phyloP scores from a whole-genome alignment of 225 moss, liverwort and hornwort genomes.

The Neckera pumila region DNA sequence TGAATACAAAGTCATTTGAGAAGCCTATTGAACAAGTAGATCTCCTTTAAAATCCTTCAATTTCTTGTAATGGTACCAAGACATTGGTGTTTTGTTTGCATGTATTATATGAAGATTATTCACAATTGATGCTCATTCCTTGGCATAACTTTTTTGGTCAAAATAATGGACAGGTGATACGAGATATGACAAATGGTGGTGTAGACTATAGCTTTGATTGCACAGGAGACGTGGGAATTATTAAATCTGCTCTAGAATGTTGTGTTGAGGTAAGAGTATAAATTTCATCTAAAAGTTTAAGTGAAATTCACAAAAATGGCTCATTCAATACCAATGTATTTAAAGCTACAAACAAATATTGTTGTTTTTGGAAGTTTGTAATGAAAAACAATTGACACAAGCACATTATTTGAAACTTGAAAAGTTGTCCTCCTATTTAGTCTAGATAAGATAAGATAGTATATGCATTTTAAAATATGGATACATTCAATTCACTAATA shows the following conservation, averaged over 20 bases:
- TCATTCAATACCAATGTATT: background rate
- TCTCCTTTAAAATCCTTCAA: background rate
- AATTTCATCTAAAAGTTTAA: background rate
- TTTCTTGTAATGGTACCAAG: background rate
- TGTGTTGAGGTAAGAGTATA: slow-evolving; percentile 14
- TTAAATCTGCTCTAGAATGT: slow-evolving; percentile 43
- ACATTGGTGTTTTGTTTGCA: background rate
- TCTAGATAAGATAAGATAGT: background rate
- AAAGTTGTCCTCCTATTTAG: background rate
- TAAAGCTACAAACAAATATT: background rate
- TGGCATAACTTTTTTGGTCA: background rate
- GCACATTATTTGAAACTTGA: background rate
- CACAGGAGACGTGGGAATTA: slow-evolving; percentile 26
- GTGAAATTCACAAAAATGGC: accelerated
- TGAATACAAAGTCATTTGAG: slow-evolving; percentile 59
- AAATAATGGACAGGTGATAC: slow-evolving; percentile 11
- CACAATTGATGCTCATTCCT: background rate
- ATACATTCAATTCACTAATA: background rate
- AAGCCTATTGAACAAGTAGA: slow-evolving; percentile 57
- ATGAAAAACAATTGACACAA: too few species aligned
- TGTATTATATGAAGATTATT: background rate
- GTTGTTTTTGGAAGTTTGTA: background rate
- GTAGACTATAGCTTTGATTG: slow-evolving; percentile 60
- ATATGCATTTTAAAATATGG: background rate
- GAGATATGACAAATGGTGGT: slow-evolving; percentile 42